A percentile compares a stretch with the other conserved stretches of the same genome.
These are phyloP conservation scores for Alternaria arborescens DNA, from an alignment of 2,329 filamentous ascomycete species.

Conservation along the genomic window DNA sequence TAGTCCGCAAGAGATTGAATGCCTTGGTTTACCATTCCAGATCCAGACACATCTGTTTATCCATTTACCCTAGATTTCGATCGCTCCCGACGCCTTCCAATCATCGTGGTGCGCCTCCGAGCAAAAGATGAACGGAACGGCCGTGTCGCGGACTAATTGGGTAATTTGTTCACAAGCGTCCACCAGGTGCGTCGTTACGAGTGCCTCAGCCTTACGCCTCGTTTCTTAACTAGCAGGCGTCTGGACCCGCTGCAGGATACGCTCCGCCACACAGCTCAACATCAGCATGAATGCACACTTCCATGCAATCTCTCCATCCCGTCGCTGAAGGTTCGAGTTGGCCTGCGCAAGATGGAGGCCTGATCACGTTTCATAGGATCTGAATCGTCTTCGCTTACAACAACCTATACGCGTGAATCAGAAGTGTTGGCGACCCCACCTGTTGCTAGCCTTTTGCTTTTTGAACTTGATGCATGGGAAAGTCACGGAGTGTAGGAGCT, in stretches of 20 bases:
- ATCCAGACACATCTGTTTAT: slow-evolving; percentile 13
- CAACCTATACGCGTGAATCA: slow-evolving; percentile 7
- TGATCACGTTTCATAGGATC: slow-evolving; percentile 4
- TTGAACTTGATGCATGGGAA: slow-evolving; percentile 8
- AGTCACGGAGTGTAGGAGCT: slow-evolving; percentile 1
- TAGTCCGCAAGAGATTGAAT: neutral
- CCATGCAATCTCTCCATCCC: slow-evolving; percentile 16
- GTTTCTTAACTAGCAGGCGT: slow-evolving; percentile 5
- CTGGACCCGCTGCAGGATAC: slow-evolving; percentile 6
- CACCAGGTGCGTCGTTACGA: neutral
- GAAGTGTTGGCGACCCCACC: neutral
- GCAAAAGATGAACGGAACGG: slow-evolving; percentile 6
- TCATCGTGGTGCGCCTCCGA: neutral
- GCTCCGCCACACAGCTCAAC: slow-evolving; percentile 9
- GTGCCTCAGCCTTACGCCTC: slow-evolving; percentile 14
- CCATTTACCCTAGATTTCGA: slow-evolving; percentile 24
- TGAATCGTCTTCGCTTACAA: slow-evolving; percentile 7
- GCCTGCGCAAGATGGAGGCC: slow-evolving; percentile 3
- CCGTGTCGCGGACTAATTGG: neutral
- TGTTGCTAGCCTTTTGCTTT: slow-evolving; percentile 4
- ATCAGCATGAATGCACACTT: slow-evolving; percentile 19
- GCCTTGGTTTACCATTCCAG: neutral
- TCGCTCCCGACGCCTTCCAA: slow-evolving; percentile 6
- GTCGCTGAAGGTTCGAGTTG: slow-evolving; percentile 1
- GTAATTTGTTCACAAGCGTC: neutral